Evolutionary conservation across 305 asterid species (phyloP).

Genomic region (Fraxinus paxiana): DNA sequence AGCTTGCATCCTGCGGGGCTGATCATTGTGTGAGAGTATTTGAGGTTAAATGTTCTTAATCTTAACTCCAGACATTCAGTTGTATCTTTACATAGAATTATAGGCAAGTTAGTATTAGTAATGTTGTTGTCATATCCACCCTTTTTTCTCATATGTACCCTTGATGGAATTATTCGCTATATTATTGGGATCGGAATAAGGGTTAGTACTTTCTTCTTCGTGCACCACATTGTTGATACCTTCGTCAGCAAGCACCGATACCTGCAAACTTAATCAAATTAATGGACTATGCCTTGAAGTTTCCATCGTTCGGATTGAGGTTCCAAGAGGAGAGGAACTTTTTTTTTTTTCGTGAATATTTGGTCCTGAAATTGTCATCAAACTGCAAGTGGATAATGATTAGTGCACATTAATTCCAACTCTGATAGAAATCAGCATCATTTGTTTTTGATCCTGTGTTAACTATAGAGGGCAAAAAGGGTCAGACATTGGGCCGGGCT

Average conservation of each 20-base stretch:
- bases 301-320: not conserved
- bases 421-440: not conserved
- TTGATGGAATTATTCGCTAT: not conserved
- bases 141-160: not conserved
- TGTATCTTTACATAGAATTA: not conserved
- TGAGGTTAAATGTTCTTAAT: conserved; percentile 28
- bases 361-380: not conserved
- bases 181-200: not conserved
- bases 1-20: conserved; percentile 87
- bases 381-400: not conserved
- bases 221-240: not conserved
- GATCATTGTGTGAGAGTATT: conserved; percentile 88
- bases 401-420: not conserved
- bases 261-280: not conserved
- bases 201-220: not conserved
- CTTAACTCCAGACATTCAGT: not conserved
- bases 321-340: not conserved
- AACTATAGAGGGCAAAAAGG: not conserved
- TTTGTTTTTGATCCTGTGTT: not conserved
- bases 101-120: not conserved
- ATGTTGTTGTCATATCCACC: not conserved
- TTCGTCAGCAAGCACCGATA: not conserved
- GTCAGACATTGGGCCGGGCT: not conserved
- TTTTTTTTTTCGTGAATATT: not conserved
- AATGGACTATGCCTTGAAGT: not conserved